These are phyloP conservation scores for Aspergillus brunneoviolaceus DNA, from an alignment of 2,329 filamentous ascomycete genomes.

Conservation along the genomic window DNA sequence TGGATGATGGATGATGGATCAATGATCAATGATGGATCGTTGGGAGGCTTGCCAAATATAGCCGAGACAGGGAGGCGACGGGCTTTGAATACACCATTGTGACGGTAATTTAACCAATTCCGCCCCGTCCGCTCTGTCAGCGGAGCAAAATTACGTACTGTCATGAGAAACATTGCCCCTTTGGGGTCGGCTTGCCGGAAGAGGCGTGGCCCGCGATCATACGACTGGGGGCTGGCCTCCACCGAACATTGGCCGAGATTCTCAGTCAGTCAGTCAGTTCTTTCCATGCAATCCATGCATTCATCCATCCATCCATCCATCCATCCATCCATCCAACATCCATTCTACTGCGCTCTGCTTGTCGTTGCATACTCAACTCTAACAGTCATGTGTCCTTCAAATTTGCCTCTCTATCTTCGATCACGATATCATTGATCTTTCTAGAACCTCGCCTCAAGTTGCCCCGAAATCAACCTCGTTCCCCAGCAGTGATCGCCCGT, in stretches of 20 bases:
- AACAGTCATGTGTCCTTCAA: not conserved
- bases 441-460: not conserved
- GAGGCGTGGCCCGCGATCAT: constrained; percentile 33
- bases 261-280: not conserved
- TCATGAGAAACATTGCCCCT: not conserved
- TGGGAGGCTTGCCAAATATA: not conserved
- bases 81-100: not conserved
- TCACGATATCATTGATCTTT: not conserved
- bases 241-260: constrained; percentile 14
- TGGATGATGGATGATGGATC: too few relatives aligned
- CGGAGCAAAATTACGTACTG: not conserved
- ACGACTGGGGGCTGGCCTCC: constrained; percentile 19
- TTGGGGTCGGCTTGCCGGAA: constrained; percentile 28
- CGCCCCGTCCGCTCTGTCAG: not conserved
- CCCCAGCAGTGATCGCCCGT: not conserved
- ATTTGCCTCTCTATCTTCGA: not conserved
- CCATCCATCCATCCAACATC: not conserved
- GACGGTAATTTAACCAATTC: not conserved
- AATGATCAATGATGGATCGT: not conserved
- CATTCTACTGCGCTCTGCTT: not conserved
- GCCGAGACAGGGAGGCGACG: not conserved
- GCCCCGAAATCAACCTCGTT: not conserved
- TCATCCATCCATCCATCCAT: not conserved
- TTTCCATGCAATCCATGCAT: not conserved
- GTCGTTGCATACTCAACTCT: not conserved